Evolutionary conservation across 2,329 filamentous ascomycete genomes (phyloP).

Genomic region (Didymella pomorum): DNA sequence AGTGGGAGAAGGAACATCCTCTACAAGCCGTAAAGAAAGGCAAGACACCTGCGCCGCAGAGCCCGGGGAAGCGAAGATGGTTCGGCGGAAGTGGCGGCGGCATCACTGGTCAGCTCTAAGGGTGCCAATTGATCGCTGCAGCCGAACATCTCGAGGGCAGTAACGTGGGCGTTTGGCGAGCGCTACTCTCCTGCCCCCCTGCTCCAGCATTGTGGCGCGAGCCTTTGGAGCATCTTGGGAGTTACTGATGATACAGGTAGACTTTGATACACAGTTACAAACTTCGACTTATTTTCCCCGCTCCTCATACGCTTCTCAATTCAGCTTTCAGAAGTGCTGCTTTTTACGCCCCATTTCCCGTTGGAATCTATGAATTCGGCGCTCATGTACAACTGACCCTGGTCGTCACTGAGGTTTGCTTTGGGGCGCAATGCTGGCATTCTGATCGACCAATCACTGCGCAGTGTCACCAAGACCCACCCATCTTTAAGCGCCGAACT

Average conservation of each 20-base stretch:
- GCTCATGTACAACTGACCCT: not conserved
- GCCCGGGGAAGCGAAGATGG: constrained; percentile 46
- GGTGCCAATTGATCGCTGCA: constrained; percentile 12
- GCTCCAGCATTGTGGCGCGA: constrained; percentile 1
- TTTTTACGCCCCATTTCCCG: no score
- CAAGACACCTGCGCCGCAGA: constrained; percentile 46
- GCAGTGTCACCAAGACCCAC: constrained; percentile 4
- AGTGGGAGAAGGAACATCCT: constrained; percentile 76
- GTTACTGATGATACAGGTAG: constrained; percentile 8
- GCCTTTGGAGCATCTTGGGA: constrained; percentile 1
- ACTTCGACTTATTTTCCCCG: not conserved
- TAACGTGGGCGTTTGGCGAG: constrained; percentile 4
- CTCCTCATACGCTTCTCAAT: no score
- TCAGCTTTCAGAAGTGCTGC: not conserved
- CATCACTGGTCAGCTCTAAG: constrained; percentile 49
- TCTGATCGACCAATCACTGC: constrained; percentile 7
- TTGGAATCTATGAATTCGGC: not conserved
- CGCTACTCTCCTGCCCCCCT: not conserved
- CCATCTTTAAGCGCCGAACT: constrained; percentile 15
- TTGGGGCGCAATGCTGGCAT: not conserved
- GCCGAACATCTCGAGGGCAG: not conserved
- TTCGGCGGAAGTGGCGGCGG: constrained; percentile 46
- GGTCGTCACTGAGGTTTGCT: not conserved
- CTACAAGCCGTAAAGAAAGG: constrained; percentile 58
- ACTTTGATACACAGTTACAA: not conserved